A percentile compares a stretch with the other conserved stretches of the same genome.
phyloP scores from a whole-genome alignment of 208 protist genomes.

The Trichomonas vaginalis region DNA sequence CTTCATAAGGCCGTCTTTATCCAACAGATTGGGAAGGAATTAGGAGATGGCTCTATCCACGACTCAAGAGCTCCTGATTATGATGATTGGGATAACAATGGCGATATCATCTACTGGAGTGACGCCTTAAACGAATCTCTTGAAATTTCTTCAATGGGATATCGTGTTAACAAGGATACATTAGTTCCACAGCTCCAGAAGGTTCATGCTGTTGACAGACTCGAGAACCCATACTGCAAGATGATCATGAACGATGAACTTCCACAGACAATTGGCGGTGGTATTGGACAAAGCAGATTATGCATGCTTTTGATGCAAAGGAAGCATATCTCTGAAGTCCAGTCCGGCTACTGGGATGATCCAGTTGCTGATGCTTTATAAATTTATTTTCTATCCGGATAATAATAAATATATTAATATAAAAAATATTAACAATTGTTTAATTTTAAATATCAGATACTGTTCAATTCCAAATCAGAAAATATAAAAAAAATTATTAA shows the following conservation, averaged over 20 bases:
- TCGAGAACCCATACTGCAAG: background rate
- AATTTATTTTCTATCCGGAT: no score
- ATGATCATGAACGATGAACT: background rate
- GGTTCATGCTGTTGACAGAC: background rate
- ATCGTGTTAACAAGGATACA: background rate
- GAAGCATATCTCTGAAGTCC: background rate
- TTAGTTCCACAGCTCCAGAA: conserved; percentile 5
- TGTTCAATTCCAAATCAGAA: no score
- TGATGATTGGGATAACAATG: conserved; percentile 37
- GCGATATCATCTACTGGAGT: conserved; percentile 40
- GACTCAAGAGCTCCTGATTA: conserved; percentile 34
- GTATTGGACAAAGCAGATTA: conserved; percentile 23
- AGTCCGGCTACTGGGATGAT: background rate
- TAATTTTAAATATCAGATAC: no score
- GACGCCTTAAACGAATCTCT: background rate
- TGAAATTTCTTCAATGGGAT: conserved; percentile 27
- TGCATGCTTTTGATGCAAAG: background rate
- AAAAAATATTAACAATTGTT: no score
- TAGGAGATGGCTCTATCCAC: conserved; percentile 22
- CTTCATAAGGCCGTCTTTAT: conserved; percentile 33
- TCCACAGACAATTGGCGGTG: conserved; percentile 21
- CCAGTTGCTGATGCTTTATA: background rate
- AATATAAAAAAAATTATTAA: no score
- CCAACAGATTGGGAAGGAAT: conserved; percentile 22
- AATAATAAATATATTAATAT: no score